Evolutionary conservation across 2,329 filamentous ascomycete species (phyloP), one percentile per base, ranked within the genome.

Genomic region (Microcyclosporella mali): DNA sequence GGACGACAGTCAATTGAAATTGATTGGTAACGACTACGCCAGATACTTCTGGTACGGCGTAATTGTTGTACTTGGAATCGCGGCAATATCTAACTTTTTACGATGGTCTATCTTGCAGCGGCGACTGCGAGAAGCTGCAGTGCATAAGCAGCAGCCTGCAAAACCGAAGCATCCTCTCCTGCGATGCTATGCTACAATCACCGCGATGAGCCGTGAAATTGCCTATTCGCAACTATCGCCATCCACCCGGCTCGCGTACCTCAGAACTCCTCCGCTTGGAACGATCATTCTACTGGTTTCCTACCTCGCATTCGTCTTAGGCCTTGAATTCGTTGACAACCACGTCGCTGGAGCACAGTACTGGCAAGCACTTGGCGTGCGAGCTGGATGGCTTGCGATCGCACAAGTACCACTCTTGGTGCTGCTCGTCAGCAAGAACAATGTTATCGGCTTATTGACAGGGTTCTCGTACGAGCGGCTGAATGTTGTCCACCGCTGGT

Each of bases 31-130:
- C 40, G 53, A 53, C 21, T 62, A 63, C 41, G 65, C 66, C 1
- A 56, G 59, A 28, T 55, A 63, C 41, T 67, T 68, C 45, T 68
- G 65, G 66, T 67, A 65, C 40, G 66, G 64, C 2, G 52, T 66
- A 17, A 60, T 60, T 12, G 56, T 59, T 8, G 51, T 66, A 4
- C 58, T 68, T 30, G 62, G 36, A 1, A 46, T 62, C 15, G 55
- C 52, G n/a, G 55, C 57, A 7, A 45, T 65, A 6, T 56, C 58
- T 50, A 64, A 66, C 36, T 46, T 59, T 8, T 41, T 50, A 11
- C 43, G 55, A 48, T 61, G 47, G 29, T 43, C 54, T 16, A 57
- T 50, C 9, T 46, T 61, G 11, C 59, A 60, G 53, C 56, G 32
- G 14, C 65, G 65, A 47, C 46, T 67, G 17, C 52, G 62, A 41